Percentiles rank a stretch among this genome's conserved stretches.
These are phyloP conservation scores for Aeschynomene evenia DNA, from an alignment of 306 rosid species.

Conservation along the genomic window DNA sequence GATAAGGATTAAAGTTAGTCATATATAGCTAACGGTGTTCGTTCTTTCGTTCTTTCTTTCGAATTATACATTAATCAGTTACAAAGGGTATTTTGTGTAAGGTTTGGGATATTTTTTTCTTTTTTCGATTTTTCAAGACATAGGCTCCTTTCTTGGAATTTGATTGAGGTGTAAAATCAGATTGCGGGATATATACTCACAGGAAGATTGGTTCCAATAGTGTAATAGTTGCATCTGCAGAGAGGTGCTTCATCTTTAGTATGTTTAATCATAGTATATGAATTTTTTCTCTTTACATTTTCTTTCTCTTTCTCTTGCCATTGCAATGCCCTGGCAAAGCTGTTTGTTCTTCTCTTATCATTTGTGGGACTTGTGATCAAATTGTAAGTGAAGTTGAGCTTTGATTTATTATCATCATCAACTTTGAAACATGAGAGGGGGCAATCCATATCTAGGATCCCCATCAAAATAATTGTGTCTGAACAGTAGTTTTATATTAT, in stretches of 20 bases:
- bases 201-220: constrained; percentile 55
- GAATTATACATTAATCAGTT: constrained; percentile 54
- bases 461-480: constrained; percentile 50
- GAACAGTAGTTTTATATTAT: constrained; percentile 38
- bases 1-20: constrained; percentile 58
- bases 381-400: constrained; percentile 59
- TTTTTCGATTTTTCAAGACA: constrained; percentile 27
- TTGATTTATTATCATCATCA: constrained; percentile 49
- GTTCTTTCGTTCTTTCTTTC: constrained; percentile 52
- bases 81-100: constrained; percentile 64
- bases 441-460: constrained; percentile 48
- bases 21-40: constrained; percentile 62
- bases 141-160: constrained; percentile 63
- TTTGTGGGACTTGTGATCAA: constrained; percentile 48
- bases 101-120: constrained; percentile 53
- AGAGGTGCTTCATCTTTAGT: constrained; percentile 47
- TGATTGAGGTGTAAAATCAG: constrained; percentile 77
- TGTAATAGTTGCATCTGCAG: constrained; percentile 50
- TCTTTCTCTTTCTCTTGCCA: constrained; percentile 28
- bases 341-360: constrained; percentile 47
- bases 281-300: constrained; percentile 21
- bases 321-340: constrained; percentile 56
- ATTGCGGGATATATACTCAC: constrained; percentile 69
- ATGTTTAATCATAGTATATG: constrained; percentile 47
- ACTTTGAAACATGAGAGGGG: constrained; percentile 54